phyloP scores from a whole-genome alignment of 192 early-diverging fungal genomes.

The Backusella macrospora region DNA sequence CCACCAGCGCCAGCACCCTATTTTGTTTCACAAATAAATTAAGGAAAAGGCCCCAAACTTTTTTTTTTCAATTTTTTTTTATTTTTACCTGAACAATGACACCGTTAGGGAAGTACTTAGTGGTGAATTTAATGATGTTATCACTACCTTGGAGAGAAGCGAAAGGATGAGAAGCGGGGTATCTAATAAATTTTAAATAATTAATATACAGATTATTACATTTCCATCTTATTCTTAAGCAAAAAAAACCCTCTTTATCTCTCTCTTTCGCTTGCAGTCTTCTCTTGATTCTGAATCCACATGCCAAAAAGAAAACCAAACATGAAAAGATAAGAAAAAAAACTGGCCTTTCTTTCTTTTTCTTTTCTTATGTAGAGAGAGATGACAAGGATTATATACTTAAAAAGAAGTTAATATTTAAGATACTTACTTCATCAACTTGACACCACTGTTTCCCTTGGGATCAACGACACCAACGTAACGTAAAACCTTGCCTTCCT shows the following conservation, averaged over 20 bases:
- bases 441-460: conserved; percentile 70
- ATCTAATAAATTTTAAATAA: conserved; percentile 45
- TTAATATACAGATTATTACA: too few relatives aligned
- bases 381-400: too few relatives aligned
- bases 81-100: conserved; percentile 83
- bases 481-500: conserved; percentile 79
- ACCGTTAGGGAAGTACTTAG: conserved; percentile 91
- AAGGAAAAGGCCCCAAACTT: not conserved
- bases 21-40: not conserved
- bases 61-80: too few relatives aligned
- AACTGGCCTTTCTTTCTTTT: too few relatives aligned
- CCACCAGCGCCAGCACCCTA: conserved; percentile 85
- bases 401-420: not conserved
- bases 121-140: conserved; percentile 97
- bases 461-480: conserved; percentile 93
- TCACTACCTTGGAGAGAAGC: conserved; percentile 97
- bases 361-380: too few relatives aligned
- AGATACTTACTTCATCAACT: conserved; percentile 63
- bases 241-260: not conserved
- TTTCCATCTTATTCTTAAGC: not conserved
- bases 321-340: too few relatives aligned
- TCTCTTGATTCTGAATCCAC: conserved; percentile 6
- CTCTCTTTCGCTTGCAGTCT: not conserved
- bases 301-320: not conserved
- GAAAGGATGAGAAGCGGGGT: conserved; percentile 89